Evolutionary conservation across 306 rosid species (phyloP), one percentile per base, ranked within the genome.

Genomic region (Lathyrus tuberosus): DNA sequence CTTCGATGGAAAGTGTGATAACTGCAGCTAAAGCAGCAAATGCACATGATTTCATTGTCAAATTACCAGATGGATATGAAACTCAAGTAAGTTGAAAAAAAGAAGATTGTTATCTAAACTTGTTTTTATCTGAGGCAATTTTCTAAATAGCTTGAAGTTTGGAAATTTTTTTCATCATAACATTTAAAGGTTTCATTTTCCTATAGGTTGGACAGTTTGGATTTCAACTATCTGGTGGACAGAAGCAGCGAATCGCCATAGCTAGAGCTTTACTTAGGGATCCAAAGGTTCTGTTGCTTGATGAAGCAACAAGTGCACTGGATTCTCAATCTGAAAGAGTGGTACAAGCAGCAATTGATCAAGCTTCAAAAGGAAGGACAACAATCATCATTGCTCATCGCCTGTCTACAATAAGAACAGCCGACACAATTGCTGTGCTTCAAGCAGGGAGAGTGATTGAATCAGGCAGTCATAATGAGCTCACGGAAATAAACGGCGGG

Each of bases 251-350:
- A 18, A 88, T 93, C 30, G 94, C 91, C 26, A 90, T 88, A 63
- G 98, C 96, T 2, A 81, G 96, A 83, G 96, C 98, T 60, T 84
- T 90, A 16, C 83, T 90, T 3, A 80, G 90, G 78, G 93, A 90
- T 66, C 98, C 97, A 31, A 90, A 83, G 83, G 77, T 93, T 30
- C 80, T 93, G 33, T 86, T 93, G 35, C 97, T 93, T 26, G 98
- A 90, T 84, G 98, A 90, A 85, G 96, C 89, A 43, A 90, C 98
- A 10, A 93, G 96, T 74, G 94, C 96, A 18, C 58, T 93, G 41
- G 98, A 93, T 80, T 75, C 83, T 15, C 93, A 93, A 49, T 88
- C 94, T 12, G 94, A 93, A 85, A 87, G 84, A 79, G 84, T 81
- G 49, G 94, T 93, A 33, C 96, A 93, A 15, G 91, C 86, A 26